Base-by-base conservation (phyloP, 306 rosid genomes). In the Carpinus fangiana region DNA sequence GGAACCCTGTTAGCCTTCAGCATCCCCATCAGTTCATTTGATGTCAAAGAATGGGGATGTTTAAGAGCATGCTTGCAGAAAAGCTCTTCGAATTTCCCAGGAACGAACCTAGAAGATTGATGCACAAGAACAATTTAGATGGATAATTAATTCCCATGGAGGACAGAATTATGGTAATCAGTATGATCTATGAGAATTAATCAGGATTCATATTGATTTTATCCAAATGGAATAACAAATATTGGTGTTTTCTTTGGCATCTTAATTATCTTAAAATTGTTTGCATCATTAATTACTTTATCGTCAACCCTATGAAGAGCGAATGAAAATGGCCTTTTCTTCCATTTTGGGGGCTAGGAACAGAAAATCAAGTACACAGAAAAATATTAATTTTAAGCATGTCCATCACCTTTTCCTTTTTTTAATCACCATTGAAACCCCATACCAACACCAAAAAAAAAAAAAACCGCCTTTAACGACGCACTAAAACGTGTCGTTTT, bases 21-120 rank as follows among this genome's bases (percentile, higher is more conserved):
- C 86, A 94, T 79, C 7, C 38, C 86, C 8, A 17, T 74, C 7
- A 94, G 71, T 70, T 90, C 98, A 12, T 90, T 85, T 1, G 89
- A 76, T 26, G 97, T 90, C 70, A 92, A 87, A 38, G 93, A 90
- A 77, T 90, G 46, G 8, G 87, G 80, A 69, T 86, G 45, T 5
- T 80, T 83, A 55, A 41, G 83, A 7, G 95, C 92, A 84, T 90
- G 88, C 72, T 89, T 93, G 38, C 1, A 8, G 79, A 93, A 93
- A 21, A 93, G 85, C 70, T 86, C 96, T 85, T 93, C 97, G 78
- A 93, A 93, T 47, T 87, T 87, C 8, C 73, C 80, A 28, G 85
- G 76, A 83, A 87, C 91, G 73, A 94, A 94, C 87, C 97, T 94
- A 57, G 1, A 83, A 62, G 64, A 34, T 76, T 6, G 3, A 50